phyloP scores from a whole-genome alignment of 1,284 basidiomycete genomes.

The Rhodotorula glutinis region DNA sequence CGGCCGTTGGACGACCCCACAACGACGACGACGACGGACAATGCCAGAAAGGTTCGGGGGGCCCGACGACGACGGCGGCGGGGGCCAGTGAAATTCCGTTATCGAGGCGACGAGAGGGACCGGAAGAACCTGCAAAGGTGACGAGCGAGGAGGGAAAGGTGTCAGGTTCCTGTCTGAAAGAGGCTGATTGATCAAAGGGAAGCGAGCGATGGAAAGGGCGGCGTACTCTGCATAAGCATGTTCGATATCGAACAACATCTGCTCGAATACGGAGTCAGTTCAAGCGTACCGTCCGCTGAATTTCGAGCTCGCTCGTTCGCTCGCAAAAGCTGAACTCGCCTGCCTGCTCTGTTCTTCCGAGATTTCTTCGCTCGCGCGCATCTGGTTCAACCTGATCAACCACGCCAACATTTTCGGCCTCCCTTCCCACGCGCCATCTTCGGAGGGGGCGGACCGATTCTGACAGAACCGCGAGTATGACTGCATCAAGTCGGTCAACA shows the following conservation, averaged over 20 bases:
- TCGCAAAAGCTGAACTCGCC: constrained; percentile 56
- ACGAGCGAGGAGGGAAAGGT: background rate
- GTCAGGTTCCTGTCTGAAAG: no score
- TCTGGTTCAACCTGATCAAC: constrained; percentile 95
- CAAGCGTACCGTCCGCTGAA: no score
- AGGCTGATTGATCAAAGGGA: background rate
- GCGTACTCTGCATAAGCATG: constrained; percentile 96
- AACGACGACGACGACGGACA: no score
- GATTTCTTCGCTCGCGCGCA: constrained; percentile 96
- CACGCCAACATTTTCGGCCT: constrained; percentile 89
- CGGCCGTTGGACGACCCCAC: no score
- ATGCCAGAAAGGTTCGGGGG: no score
- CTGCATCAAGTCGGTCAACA: constrained; percentile 88
- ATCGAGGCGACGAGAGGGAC: constrained; percentile 25
- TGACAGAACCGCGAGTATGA: constrained; percentile 74
- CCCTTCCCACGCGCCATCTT: constrained; percentile 90
- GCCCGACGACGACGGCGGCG: no score
- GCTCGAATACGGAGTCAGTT: no score
- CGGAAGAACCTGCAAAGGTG: constrained; percentile 31
- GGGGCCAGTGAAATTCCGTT: no score
- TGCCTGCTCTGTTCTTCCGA: constrained; percentile 93
- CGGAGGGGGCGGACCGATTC: constrained; percentile 53
- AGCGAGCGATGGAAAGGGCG: constrained; percentile 56
- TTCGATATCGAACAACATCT: constrained; percentile 95
- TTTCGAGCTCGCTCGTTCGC: no score